A percentile compares a stretch with the other conserved stretches of the same genome.
These are phyloP conservation scores for Moesziomyces aphidis DNA, from an alignment of 1,284 basidiomycete species.

Conservation along the genomic window DNA sequence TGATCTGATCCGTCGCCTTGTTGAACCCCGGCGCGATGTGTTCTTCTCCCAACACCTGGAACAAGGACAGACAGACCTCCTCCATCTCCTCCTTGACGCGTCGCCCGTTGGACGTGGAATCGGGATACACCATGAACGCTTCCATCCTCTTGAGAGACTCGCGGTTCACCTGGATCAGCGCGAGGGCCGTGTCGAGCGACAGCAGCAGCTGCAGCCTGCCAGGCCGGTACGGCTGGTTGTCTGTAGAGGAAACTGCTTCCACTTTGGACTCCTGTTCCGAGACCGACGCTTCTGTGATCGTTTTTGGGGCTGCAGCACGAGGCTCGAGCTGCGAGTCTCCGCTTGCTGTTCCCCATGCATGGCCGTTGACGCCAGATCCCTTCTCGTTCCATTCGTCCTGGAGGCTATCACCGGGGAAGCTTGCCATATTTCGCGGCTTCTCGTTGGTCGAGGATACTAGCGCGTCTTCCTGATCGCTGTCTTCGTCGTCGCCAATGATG, in stretches of 20 bases:
- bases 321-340: conserved; percentile 5
- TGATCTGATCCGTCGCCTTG: conserved; percentile 72
- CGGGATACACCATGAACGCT: conserved; percentile 84
- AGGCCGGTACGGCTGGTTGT: not conserved
- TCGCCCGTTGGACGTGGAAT: conserved; percentile 60
- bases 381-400: conserved; percentile 45
- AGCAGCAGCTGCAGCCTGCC: conserved; percentile 74
- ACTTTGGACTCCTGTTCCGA: not conserved
- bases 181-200: conserved; percentile 88
- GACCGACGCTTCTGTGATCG: not conserved
- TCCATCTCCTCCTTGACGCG: conserved; percentile 80
- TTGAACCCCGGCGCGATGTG: conserved; percentile 89
- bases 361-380: conserved; percentile 10
- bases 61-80: conserved; percentile 86
- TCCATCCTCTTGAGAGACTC: conserved; percentile 91
- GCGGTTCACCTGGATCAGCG: conserved; percentile 90
- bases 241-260: too few species aligned
- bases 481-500: conserved; percentile 31
- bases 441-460: conserved; percentile 4
- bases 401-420: conserved; percentile 2
- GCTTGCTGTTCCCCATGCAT: conserved; percentile 10
- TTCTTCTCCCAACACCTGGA: conserved; percentile 80
- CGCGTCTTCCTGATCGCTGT: conserved; percentile 34
- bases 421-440: conserved; percentile 5
- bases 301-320: not conserved